Evolutionary conservation across 805 yeast species (phyloP).

Genomic region (Yarrowia osloensis): DNA sequence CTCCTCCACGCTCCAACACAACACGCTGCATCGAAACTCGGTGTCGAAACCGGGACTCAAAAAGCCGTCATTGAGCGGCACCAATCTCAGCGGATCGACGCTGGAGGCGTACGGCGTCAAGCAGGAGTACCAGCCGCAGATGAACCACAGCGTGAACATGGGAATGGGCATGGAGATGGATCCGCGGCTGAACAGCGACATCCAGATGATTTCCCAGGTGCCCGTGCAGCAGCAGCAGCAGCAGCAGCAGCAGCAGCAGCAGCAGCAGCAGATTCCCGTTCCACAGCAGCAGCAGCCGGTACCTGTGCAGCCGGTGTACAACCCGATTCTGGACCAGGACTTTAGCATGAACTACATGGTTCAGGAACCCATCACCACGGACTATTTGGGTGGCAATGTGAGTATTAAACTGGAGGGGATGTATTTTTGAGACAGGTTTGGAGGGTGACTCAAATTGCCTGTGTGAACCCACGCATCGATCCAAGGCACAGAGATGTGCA

Average conservation of each 20-base stretch:
- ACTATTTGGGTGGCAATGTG: constrained; percentile 5
- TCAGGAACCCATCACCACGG: constrained; percentile 7
- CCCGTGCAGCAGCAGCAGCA: background rate
- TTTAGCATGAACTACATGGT: constrained; percentile 17
- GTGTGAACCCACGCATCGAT: no score
- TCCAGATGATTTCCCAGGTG: constrained; percentile 3
- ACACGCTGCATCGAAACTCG: background rate
- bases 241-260: constrained; percentile 21
- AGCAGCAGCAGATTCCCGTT: background rate
- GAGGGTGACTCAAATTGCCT: no score
- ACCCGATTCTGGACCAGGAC: constrained; percentile 20
- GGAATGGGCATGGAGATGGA: constrained; percentile 6
- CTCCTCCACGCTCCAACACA: background rate
- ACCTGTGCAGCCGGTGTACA: background rate
- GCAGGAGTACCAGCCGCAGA: constrained; percentile 17
- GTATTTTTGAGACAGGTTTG: no score
- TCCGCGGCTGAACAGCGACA: background rate
- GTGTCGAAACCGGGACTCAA: constrained; percentile 1
- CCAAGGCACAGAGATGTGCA: no score
- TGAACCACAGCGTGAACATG: background rate
- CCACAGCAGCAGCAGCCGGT: constrained; percentile 6
- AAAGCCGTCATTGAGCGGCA: background rate
- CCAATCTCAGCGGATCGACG: background rate
- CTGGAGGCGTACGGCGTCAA: constrained; percentile 12
- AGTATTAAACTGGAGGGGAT: no score